These are phyloP conservation scores for Trypanosoma vivax DNA, from an alignment of 208 protist species.

Conservation along the genomic window DNA sequence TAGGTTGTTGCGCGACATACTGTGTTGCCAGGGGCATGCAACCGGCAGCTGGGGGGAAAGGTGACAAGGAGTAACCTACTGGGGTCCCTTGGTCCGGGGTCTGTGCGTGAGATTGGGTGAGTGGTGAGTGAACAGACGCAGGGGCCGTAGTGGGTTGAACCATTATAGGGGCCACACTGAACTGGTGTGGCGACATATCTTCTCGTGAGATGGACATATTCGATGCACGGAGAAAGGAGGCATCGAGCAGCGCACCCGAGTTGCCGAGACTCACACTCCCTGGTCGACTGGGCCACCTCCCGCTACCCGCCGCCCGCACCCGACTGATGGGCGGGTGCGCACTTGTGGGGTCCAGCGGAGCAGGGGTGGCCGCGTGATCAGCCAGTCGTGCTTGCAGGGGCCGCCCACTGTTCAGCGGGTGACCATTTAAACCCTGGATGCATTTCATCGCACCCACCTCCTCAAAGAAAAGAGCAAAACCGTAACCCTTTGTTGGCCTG, in stretches of 20 bases:
- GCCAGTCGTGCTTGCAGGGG: conserved; percentile 53
- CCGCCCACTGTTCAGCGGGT: conserved; percentile 24
- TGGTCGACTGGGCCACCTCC: background rate
- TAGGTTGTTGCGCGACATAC: background rate
- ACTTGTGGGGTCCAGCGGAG: conserved; percentile 21
- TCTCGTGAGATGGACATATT: conserved; percentile 1
- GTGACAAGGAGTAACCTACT: conserved; percentile 4
- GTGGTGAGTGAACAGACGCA: background rate
- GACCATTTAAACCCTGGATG: conserved; percentile 48
- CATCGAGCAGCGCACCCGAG: background rate
- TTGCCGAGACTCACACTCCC: background rate
- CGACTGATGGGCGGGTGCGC: conserved; percentile 18
- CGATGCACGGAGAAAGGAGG: background rate
- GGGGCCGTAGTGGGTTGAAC: background rate
- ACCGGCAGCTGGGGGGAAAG: conserved; percentile 2
- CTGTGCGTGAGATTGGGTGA: background rate
- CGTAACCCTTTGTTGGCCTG: conserved; percentile 56
- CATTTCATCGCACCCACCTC: conserved; percentile 43
- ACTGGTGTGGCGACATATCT: background rate
- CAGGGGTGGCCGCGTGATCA: conserved; percentile 47
- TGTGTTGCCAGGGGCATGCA: background rate
- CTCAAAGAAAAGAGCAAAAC: conserved; percentile 62
- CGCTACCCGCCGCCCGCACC: background rate
- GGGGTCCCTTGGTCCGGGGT: background rate
- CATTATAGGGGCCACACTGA: background rate